Evolutionary conservation across 129 eudicot species (phyloP).

Genomic region (Chrysanthemum seticuspe): DNA sequence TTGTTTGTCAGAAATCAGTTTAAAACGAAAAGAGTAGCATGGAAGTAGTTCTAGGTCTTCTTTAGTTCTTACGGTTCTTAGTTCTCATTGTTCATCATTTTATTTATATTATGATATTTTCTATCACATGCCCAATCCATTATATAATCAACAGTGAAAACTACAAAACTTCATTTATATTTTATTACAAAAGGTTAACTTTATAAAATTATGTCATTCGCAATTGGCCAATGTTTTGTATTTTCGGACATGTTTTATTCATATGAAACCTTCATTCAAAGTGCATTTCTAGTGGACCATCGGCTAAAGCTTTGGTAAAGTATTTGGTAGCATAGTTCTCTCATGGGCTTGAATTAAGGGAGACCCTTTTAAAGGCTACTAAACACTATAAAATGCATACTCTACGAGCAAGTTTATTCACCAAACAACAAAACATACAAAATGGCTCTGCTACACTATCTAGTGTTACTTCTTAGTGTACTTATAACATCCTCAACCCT

Average conservation of each 20-base stretch:
- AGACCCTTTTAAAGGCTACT: constrained; percentile 22
- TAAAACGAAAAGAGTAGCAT: no score
- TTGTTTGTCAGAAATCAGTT: no score
- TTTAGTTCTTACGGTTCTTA: no score
- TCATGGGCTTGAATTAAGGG: constrained; percentile 34
- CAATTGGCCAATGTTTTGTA: neutral
- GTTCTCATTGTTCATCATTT: no score
- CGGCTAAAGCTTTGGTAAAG: constrained; percentile 34
- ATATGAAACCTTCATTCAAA: constrained; percentile 21
- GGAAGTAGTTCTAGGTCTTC: no score
- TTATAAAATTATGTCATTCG: no score
- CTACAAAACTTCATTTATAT: no score
- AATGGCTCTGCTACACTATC: constrained; percentile 25
- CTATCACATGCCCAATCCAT: no score
- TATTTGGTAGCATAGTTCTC: constrained; percentile 28
- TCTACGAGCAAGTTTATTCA: constrained; percentile 15
- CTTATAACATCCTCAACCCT: neutral
- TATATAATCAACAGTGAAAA: no score
- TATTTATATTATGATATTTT: no score
- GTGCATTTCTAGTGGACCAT: constrained; percentile 27
- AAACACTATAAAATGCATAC: constrained; percentile 29
- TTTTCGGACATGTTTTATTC: neutral
- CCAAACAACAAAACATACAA: constrained; percentile 24
- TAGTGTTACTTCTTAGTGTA: neutral
- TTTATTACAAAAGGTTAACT: no score